Percentiles rank a stretch among this genome's conserved stretches.
These are phyloP conservation scores for Globisporangium cederbergense DNA, from an alignment of 352 stramenopile genomes.

Conservation along the genomic window DNA sequence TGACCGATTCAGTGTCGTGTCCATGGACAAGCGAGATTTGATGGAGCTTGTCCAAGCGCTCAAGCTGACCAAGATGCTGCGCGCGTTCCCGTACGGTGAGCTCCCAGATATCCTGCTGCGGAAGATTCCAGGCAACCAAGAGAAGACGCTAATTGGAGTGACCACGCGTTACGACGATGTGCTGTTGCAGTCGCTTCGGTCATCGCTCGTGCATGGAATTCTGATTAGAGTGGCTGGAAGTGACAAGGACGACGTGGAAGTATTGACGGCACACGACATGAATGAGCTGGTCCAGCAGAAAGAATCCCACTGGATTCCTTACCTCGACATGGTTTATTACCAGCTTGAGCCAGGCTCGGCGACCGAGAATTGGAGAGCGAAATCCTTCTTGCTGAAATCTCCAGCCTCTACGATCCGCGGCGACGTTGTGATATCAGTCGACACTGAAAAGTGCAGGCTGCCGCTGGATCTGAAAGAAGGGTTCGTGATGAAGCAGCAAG, in stretches of 20 bases:
- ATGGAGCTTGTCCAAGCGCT: constrained; percentile 39
- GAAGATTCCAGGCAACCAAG: constrained; percentile 33
- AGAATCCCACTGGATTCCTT: constrained; percentile 47
- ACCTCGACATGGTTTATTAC: constrained; percentile 63
- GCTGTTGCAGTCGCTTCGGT: constrained; percentile 57
- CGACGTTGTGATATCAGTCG: constrained; percentile 63
- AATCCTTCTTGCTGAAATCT: constrained; percentile 45
- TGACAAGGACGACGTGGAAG: constrained; percentile 24
- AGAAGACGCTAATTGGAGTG: constrained; percentile 41
- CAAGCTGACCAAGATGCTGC: constrained; percentile 44
- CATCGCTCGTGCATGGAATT: constrained; percentile 51
- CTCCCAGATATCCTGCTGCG: constrained; percentile 54
- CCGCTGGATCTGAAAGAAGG: constrained; percentile 61
- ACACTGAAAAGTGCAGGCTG: constrained; percentile 44
- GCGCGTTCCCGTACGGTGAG: constrained; percentile 63
- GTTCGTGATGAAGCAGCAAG: constrained; percentile 59
- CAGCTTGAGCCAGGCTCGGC: constrained; percentile 24
- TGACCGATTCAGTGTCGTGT: constrained; percentile 33
- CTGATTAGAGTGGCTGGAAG: constrained; percentile 34
- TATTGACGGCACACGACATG: constrained; percentile 53
- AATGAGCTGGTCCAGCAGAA: constrained; percentile 41
- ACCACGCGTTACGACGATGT: constrained; percentile 60
- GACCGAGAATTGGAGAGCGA: constrained; percentile 43
- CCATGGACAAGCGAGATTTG: constrained; percentile 51
- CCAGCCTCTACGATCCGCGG: constrained; percentile 25